Percentiles rank a stretch among this genome's conserved stretches.
Evolutionary conservation across 257 asterid species (phyloP).

Genomic region (Solanum tarapatanum): DNA sequence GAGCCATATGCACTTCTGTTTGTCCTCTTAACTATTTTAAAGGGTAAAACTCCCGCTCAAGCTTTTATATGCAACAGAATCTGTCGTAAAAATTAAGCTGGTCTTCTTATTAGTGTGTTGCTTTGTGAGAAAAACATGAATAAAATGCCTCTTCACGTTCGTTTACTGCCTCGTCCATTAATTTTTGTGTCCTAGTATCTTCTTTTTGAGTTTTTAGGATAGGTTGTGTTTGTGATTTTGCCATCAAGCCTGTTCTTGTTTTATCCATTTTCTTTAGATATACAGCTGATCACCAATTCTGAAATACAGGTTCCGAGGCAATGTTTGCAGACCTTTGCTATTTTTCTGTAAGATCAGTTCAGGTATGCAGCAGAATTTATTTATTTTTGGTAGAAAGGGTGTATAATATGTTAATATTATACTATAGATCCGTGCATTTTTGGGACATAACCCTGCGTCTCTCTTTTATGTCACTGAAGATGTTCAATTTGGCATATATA

Average conservation of each 20-base stretch:
- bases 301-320: conserved; percentile 94
- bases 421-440: not conserved
- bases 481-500: not conserved
- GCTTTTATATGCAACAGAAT: not conserved
- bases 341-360: conserved; percentile 91
- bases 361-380: conserved; percentile 35
- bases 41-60: not conserved
- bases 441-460: not conserved
- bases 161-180: not conserved
- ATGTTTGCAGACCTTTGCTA: conserved; percentile 99
- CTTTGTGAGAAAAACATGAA: not conserved
- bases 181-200: not conserved
- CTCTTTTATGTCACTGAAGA: not conserved
- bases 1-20: not conserved
- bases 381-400: not conserved
- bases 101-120: not conserved
- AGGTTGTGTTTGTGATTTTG: not conserved
- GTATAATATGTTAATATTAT: not conserved
- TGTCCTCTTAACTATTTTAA: not conserved
- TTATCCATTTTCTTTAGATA: conserved; percentile 4
- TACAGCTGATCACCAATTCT: conserved; percentile 38
- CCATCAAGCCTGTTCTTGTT: not conserved
- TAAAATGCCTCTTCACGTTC: not conserved
- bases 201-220: not conserved
- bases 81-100: not conserved